Conservation (phyloP, 257 asterid genomes). For the Salvia hispanica region DNA sequence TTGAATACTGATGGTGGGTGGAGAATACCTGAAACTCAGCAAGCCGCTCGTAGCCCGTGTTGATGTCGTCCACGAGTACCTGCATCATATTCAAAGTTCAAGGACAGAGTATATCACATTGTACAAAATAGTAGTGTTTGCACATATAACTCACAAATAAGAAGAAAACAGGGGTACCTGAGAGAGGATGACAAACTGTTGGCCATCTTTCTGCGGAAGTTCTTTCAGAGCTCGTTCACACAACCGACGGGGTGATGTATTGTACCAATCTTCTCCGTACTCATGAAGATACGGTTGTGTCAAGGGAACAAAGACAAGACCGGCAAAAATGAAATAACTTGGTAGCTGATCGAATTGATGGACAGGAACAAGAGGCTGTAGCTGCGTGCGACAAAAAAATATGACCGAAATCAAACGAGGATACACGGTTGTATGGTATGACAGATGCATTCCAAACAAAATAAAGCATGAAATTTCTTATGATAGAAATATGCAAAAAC, state of each 20-base stretch:
- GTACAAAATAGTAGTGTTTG: conserved; percentile 10
- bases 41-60: conserved; percentile 94
- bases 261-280: conserved; percentile 99
- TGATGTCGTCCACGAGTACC: conserved; percentile 92
- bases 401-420: conserved; percentile 12
- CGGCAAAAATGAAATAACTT: conserved; percentile 93
- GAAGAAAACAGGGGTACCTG: conserved; percentile 55
- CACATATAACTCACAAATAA: background rate
- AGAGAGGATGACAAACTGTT: conserved; percentile 83
- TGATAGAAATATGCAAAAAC: background rate
- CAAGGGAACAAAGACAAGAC: conserved; percentile 82
- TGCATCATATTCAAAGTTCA: conserved; percentile 33
- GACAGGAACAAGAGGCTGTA: conserved; percentile 89
- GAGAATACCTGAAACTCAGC: conserved; percentile 83
- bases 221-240: conserved; percentile 91
- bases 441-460: background rate
- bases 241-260: conserved; percentile 90
- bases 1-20: background rate
- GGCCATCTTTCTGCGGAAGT: conserved; percentile 71
- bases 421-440: background rate
- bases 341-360: conserved; percentile 97
- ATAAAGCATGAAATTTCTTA: background rate
- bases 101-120: background rate
- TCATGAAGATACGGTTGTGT: conserved; percentile 96
- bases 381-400: conserved; percentile 50